Evolutionary conservation across 306 rosid species (phyloP).

Genomic region (Fagus sylvatica): DNA sequence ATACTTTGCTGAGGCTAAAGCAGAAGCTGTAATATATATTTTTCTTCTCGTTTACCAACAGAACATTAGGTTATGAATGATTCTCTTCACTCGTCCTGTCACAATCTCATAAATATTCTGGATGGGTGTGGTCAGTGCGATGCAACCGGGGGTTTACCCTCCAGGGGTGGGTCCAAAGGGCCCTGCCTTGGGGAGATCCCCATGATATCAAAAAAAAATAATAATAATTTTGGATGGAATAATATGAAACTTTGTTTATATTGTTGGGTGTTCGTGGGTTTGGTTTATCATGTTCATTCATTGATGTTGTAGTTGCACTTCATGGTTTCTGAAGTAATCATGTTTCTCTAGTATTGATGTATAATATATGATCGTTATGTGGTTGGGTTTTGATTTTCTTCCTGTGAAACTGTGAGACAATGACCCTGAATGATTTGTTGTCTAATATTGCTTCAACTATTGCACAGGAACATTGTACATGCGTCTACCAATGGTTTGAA

Average conservation of each 20-base stretch:
- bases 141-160: too few species aligned
- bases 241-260: background rate
- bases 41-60: background rate
- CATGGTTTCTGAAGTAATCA: background rate
- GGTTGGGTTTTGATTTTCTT: conserved; percentile 15
- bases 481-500: conserved; percentile 67
- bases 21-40: background rate
- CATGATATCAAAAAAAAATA: too few species aligned
- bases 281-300: background rate
- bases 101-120: background rate
- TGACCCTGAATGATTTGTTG: conserved; percentile 1
- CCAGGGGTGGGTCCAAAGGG: too few species aligned
- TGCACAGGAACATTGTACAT: conserved; percentile 57
- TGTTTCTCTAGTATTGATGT: background rate
- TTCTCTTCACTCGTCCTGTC: background rate
- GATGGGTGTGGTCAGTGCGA: too few species aligned
- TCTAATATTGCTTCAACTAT: conserved; percentile 28
- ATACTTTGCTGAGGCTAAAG: background rate
- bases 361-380: background rate
- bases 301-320: background rate
- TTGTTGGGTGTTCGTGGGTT: background rate
- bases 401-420: background rate
- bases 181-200: too few species aligned
- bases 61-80: background rate
- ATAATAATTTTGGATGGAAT: background rate